Evolutionary conservation across 1,284 basidiomycete genomes (phyloP).

Genomic region (Ceratorhiza oryzae-sativae): DNA sequence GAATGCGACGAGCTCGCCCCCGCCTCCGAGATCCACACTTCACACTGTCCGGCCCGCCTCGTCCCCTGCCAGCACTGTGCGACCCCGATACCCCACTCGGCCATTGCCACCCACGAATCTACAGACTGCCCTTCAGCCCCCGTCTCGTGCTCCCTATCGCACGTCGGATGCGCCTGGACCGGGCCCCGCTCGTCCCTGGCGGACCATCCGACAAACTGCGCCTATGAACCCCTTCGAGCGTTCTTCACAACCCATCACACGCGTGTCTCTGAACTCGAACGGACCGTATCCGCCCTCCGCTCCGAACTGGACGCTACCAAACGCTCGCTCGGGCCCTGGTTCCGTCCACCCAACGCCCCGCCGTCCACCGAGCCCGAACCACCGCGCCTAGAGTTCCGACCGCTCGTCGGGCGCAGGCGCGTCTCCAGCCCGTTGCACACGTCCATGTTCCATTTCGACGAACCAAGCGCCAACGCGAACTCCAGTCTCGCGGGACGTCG

Average conservation of each 20-base stretch:
- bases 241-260: constrained; percentile 63
- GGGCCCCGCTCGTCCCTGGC: constrained; percentile 56
- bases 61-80: constrained; percentile 7
- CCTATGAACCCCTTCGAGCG: constrained; percentile 67
- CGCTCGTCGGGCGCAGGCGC: constrained; percentile 38
- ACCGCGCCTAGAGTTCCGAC: constrained; percentile 21
- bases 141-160: constrained; percentile 59
- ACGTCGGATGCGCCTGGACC: constrained; percentile 64
- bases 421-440: constrained; percentile 42
- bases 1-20: constrained; percentile 48
- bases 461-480: background rate
- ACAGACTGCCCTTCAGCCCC: constrained; percentile 53
- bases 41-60: constrained; percentile 20
- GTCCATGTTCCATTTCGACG: constrained; percentile 33
- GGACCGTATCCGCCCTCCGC: constrained; percentile 56
- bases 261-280: constrained; percentile 65
- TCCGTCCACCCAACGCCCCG: constrained; percentile 49
- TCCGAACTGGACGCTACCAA: constrained; percentile 62
- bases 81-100: background rate
- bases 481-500: background rate
- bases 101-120: background rate
- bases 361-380: constrained; percentile 37
- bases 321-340: constrained; percentile 71
- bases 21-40: background rate
- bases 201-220: constrained; percentile 59